A percentile compares a stretch with the other conserved stretches of the same genome.
phyloP scores from a whole-genome alignment of 169 alveolate genomes.

The Plasmodium malariae region DNA sequence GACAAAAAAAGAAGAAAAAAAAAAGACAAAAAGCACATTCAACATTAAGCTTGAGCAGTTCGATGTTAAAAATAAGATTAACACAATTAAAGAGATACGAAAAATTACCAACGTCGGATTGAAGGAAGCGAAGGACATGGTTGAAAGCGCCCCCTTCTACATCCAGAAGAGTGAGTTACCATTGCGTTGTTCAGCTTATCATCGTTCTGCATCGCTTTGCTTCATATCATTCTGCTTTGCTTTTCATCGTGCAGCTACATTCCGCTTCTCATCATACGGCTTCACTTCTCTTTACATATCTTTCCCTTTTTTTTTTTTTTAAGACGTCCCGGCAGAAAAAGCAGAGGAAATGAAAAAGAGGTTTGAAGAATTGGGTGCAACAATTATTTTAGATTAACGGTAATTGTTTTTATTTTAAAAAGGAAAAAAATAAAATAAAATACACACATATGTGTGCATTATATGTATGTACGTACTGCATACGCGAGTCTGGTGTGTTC shows the following conservation, averaged over 20 bases:
- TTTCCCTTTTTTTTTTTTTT: neutral
- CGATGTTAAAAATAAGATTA: slow-evolving; percentile 86
- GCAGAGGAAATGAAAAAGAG: slow-evolving; percentile 86
- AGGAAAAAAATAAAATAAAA: neutral
- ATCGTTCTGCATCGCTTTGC: too few species aligned
- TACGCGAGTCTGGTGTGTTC: too few species aligned
- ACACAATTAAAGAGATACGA: slow-evolving; percentile 88
- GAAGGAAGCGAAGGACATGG: slow-evolving; percentile 88
- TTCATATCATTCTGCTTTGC: neutral
- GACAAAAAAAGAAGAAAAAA: slow-evolving; percentile 76
- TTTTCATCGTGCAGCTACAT: too few species aligned
- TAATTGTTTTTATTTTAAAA: slow-evolving; percentile 25
- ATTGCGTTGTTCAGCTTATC: too few species aligned
- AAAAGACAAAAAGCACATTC: slow-evolving; percentile 70
- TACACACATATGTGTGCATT: neutral
- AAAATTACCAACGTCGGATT: slow-evolving; percentile 86
- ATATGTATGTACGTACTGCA: neutral
- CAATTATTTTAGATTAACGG: slow-evolving; percentile 77
- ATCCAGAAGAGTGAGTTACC: slow-evolving; percentile 79
- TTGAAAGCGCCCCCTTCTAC: slow-evolving; percentile 86
- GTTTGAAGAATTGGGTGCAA: slow-evolving; percentile 88
- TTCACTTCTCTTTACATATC: too few species aligned
- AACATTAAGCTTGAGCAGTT: slow-evolving; percentile 84
- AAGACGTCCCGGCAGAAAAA: slow-evolving; percentile 84
- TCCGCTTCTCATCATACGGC: too few species aligned